A percentile compares a stretch with the other conserved stretches of the same genome.
Conservation (phyloP, 345 rosid species). For the Excoecaria agallocha region DNA sequence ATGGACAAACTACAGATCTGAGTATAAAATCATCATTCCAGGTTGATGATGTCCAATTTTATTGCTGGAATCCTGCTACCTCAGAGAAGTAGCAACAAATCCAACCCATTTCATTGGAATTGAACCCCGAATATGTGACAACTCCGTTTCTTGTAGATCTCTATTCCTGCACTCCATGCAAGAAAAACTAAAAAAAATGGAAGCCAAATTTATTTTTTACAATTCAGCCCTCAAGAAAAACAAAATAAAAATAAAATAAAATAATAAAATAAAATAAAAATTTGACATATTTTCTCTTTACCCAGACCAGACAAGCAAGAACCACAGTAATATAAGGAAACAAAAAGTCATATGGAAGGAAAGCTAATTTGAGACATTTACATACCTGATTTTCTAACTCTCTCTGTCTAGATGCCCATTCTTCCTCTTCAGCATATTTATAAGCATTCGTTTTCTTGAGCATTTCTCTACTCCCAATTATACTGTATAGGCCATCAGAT, state of each 20-base stretch:
- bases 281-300: not conserved
- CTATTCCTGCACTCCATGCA: not conserved
- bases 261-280: too few species aligned
- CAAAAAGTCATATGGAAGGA: not conserved
- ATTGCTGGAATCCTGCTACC: not conserved
- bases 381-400: constrained; percentile 18
- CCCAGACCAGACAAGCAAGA: not conserved
- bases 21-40: too few species aligned
- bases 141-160: not conserved
- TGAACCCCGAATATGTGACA: not conserved
- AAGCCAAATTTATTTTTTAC: too few species aligned
- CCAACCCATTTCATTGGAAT: not conserved
- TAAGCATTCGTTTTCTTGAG: constrained; percentile 21
- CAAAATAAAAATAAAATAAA: too few species aligned
- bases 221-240: too few species aligned
- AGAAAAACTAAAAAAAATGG: too few species aligned
- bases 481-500: constrained; percentile 1
- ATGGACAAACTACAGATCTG: not conserved
- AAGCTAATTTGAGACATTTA: not conserved
- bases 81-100: too few species aligned
- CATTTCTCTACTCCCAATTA: constrained; percentile 19
- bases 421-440: constrained; percentile 23
- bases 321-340: not conserved
- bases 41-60: not conserved
- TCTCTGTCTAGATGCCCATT: constrained; percentile 19